These are phyloP conservation scores for Pyronema omphalodes DNA, from an alignment of 495 filamentous ascomycete genomes.

Conservation along the genomic window DNA sequence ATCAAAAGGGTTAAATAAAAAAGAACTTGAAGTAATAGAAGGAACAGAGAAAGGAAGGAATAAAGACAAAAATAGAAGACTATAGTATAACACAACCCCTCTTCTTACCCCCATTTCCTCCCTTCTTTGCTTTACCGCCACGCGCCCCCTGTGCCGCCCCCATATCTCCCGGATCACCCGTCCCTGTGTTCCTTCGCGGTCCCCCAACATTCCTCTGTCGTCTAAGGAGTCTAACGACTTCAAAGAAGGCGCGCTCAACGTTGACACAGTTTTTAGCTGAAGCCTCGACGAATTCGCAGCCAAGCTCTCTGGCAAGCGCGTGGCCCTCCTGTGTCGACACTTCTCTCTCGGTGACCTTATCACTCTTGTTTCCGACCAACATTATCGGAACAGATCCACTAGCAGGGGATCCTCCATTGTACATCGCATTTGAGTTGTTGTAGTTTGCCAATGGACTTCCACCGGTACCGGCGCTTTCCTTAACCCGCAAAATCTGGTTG, in stretches of 20 bases:
- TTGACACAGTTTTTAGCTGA: slow-evolving; percentile 99
- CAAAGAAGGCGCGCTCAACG: slow-evolving; percentile 96
- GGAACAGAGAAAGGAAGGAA: too few relatives aligned
- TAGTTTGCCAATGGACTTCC: slow-evolving; percentile 30
- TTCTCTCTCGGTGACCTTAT: slow-evolving; percentile 83
- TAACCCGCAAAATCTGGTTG: slow-evolving; percentile 90
- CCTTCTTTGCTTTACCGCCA: background rate
- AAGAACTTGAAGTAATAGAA: too few relatives aligned
- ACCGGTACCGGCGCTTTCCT: slow-evolving; percentile 52
- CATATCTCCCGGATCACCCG: background rate
- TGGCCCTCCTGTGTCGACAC: slow-evolving; percentile 94
- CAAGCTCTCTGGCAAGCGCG: slow-evolving; percentile 74
- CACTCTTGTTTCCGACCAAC: slow-evolving; percentile 97
- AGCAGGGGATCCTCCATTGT: background rate
- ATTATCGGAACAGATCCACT: slow-evolving; percentile 58
- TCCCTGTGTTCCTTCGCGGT: slow-evolving; percentile 1
- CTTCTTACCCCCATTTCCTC: background rate
- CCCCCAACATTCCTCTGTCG: slow-evolving; percentile 44
- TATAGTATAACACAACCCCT: slow-evolving; percentile 2
- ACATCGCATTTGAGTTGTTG: background rate
- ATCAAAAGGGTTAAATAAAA: too few relatives aligned
- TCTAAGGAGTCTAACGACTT: slow-evolving; percentile 79
- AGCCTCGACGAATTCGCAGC: slow-evolving; percentile 94
- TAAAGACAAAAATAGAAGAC: background rate
- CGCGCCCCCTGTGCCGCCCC: background rate